Evolutionary conservation across 108 stramenopile species (phyloP).

Genomic region (Fragilaria radians): DNA sequence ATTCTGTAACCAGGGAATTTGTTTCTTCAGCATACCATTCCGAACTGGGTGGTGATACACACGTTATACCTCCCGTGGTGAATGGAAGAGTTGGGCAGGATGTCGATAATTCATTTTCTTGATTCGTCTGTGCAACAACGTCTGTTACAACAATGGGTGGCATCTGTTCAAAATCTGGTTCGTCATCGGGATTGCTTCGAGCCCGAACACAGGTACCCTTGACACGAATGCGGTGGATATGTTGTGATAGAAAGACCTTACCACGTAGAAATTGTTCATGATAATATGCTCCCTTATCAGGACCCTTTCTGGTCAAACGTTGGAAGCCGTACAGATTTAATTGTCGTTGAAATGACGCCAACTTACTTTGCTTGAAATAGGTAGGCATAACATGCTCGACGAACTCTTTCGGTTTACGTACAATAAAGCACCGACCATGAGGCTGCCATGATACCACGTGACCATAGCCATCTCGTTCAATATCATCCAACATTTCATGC

Average conservation of each 20-base stretch:
- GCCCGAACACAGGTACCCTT: slow-evolving; percentile 37
- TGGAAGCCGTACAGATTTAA: slow-evolving; percentile 56
- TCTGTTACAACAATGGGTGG: slow-evolving; percentile 1
- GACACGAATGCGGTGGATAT: slow-evolving; percentile 37
- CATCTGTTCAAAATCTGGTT: slow-evolving; percentile 42
- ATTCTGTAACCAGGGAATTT: too few species aligned
- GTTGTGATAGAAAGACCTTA: slow-evolving; percentile 22
- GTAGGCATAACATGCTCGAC: slow-evolving; percentile 66
- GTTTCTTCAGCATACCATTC: too few species aligned
- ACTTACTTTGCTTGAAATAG: slow-evolving; percentile 73
- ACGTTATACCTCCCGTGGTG: too few species aligned
- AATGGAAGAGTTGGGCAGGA: too few species aligned
- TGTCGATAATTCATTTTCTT: too few species aligned
- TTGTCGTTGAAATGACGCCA: slow-evolving; percentile 67
- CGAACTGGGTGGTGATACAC: too few species aligned
- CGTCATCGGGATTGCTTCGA: slow-evolving; percentile 33
- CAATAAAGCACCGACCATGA: slow-evolving; percentile 65
- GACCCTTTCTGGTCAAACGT: slow-evolving; percentile 34
- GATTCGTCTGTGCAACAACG: too few species aligned
- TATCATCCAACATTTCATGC: slow-evolving; percentile 63
- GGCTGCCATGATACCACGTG: slow-evolving; percentile 71
- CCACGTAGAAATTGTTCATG: slow-evolving; percentile 38
- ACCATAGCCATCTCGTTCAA: too few species aligned
- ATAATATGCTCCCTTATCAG: slow-evolving; percentile 41
- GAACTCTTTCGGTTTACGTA: slow-evolving; percentile 62